Base-by-base conservation (phyloP, 2,329 filamentous ascomycete genomes). In the Diplodia seriata region DNA sequence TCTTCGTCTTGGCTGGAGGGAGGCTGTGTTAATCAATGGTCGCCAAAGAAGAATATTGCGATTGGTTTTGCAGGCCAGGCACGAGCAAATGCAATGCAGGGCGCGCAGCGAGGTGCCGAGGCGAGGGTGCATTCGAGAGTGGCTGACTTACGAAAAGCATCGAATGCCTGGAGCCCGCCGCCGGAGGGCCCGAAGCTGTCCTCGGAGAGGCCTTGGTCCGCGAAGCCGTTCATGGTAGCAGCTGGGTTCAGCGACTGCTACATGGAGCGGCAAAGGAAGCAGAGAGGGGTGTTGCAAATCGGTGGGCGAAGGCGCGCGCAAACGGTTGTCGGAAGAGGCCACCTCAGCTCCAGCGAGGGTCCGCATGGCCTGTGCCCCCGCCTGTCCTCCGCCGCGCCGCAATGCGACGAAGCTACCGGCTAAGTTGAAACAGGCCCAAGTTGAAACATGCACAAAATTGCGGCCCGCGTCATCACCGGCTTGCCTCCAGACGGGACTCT, bases 1-100 rank as follows among this genome's bases (percentile, higher is more conserved):
- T 88, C 83, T 98, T 98, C 66, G 94, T 92, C 85, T 99, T 98
- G 72, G 95, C 94, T 97, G 76, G 20, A 57, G 8, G n/a, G 3
- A 66, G 63, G 53, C 51, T 49, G 23, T 23, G 36, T 62, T 36
- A 50, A 47, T 67, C 26, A 66, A 59, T 33, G 29, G 9, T 12
- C 36, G 29, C 40, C 23, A 12, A 20, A 4, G 54, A 12, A 33
- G 38, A 23, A 64, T 14, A 36, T 40, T 50, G 51, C 23, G 9
- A 59, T 26, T 38, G 14, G 11, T 50, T n/a, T n/a, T 20, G n/a
- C n/a, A 18, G 56, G n/a, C 7, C 3, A 6, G 18, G 31, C 20
- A 23, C 23, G 20, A 26, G 23, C 20, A 55, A 29, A 36, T 15
- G 26, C 20, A 47, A 18, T 8, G 63, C 20, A 33, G 56, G 53